Base-by-base conservation (phyloP, 768 basidiomycete species). In the Leccinum pellstonianum region DNA sequence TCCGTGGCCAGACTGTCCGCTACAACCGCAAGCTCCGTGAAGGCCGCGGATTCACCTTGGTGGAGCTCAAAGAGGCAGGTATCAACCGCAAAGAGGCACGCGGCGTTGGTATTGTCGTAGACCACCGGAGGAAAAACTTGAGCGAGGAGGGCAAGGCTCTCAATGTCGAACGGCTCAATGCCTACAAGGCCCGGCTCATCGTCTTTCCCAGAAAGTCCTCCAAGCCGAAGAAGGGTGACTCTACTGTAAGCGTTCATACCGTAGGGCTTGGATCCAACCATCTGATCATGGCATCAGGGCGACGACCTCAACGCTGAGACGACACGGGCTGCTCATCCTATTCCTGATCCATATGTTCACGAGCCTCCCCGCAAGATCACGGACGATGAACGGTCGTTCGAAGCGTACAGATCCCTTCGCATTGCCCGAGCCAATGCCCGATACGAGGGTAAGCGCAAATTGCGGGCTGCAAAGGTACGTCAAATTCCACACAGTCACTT, bases 1-100 rank as follows among this genome's bases (percentile, higher is more conserved):
- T 99, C 68, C 95, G 94, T 76, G 93, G 83, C 61, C 96, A 94
- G 70, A 98, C 96, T 63, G 84, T 96, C 68, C 93, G 94, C 68
- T 99, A 98, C 88, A 99, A 98, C 85, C 86, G 90, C 77, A 97
- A 97, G 79, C 76, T 98, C 70, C 92, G 97, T 66, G 91, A 95
- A 75, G 96, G 96, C 59, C 92, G 95, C 72, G 96, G 97, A 56
- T 98, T 98, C 83, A 95, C 95, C 62, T 80, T 93, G 50, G 84
- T 84, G 51, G 97, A 99, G 78, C 83, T 99, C 75, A 97, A 95
- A 82, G 93, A 91, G 73, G 97, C 95, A 63, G 97, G 97, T 52
- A 84, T 99, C 73, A 88, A 90, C 68, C 86, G 84, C 79, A 97
- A 96, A 81, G 90, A 93, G 78, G 97, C 97, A 21, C 85, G 88